These are phyloP conservation scores for Globisporangium megalacanthum DNA, from an alignment of 352 stramenopile species.

Conservation along the genomic window DNA sequence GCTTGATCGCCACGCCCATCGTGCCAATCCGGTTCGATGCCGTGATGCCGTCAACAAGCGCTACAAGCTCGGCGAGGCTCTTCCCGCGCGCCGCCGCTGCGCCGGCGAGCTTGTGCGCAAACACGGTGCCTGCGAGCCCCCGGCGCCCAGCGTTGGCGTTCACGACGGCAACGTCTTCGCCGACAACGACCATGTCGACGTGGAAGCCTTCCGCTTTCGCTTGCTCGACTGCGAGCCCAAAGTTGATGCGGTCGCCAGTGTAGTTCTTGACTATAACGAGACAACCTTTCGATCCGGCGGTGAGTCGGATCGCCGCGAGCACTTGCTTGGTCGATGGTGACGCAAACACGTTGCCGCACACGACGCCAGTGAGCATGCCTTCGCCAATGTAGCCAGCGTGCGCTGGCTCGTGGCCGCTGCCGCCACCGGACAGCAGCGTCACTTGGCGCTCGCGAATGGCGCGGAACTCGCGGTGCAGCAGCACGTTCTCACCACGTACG, in stretches of 20 bases:
- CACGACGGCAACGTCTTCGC: constrained; percentile 88
- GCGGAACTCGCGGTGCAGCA: constrained; percentile 70
- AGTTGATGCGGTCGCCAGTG: constrained; percentile 98
- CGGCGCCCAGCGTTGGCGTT: constrained; percentile 95
- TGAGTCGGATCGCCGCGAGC: constrained; percentile 92
- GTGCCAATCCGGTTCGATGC: constrained; percentile 81
- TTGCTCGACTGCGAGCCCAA: constrained; percentile 95
- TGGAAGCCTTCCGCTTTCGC: constrained; percentile 90
- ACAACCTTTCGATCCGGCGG: constrained; percentile 76
- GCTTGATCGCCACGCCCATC: constrained; percentile 93
- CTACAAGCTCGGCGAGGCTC: constrained; percentile 67
- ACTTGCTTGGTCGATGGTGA: constrained; percentile 92
- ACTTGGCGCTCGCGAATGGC: constrained; percentile 62
- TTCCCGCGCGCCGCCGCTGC: constrained; percentile 79
- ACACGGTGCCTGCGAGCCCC: constrained; percentile 95
- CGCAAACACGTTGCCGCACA: constrained; percentile 97
- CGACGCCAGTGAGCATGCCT: constrained; percentile 95
- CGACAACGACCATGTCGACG: constrained; percentile 95
- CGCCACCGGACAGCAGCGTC: constrained; percentile 70
- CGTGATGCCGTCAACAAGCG: constrained; percentile 55
- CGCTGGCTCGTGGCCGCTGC: constrained; percentile 92
- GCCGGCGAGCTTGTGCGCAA: constrained; percentile 97
- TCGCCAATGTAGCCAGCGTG: constrained; percentile 96
- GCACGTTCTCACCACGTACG: constrained; percentile 47
- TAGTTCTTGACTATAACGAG: constrained; percentile 99